Percentiles rank a stretch among this genome's conserved stretches.
phyloP scores from a whole-genome alignment of 805 yeast genomes.

The Yamadazyma phyllophila region DNA sequence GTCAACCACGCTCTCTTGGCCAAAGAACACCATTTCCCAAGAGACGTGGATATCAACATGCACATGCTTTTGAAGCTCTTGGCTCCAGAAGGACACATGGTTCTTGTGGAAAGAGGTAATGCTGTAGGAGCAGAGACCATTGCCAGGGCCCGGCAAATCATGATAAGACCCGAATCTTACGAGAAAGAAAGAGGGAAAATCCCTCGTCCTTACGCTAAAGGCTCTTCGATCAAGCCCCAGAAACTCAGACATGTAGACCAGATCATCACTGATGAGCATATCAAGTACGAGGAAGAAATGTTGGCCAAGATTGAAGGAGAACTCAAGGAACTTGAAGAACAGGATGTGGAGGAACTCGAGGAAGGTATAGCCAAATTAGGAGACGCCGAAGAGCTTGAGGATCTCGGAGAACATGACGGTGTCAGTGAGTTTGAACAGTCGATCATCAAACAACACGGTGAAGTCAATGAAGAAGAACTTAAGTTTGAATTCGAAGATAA shows the following conservation, averaged over 20 bases:
- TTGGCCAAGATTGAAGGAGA: constrained; percentile 22
- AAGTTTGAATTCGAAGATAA: constrained; percentile 46
- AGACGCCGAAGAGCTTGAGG: too few relatives aligned
- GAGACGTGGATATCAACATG: constrained; percentile 67
- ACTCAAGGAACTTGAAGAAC: constrained; percentile 17
- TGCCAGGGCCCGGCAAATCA: constrained; percentile 86
- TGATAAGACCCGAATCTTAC: constrained; percentile 80
- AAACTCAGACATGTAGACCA: constrained; percentile 34
- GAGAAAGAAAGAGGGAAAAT: constrained; percentile 55
- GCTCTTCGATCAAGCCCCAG: constrained; percentile 44
- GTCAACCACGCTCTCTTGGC: constrained; percentile 75
- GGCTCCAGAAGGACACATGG: constrained; percentile 76
- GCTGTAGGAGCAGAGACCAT: constrained; percentile 85
- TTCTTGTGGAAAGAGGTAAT: constrained; percentile 84
- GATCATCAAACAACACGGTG: constrained; percentile 41
- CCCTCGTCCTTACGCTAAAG: constrained; percentile 66
- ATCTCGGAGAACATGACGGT: constrained; percentile 4
- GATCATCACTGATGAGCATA: constrained; percentile 34
- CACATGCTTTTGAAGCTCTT: constrained; percentile 58
- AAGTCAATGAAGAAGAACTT: constrained; percentile 41
- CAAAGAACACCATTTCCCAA: constrained; percentile 60
- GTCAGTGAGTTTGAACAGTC: constrained; percentile 23
- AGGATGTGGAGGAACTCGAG: constrained; percentile 1
- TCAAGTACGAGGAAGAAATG: constrained; percentile 30
- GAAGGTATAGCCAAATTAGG: constrained; percentile 10